These are phyloP conservation scores for Phaeosphaeriaceae sp. DNA, from an alignment of 2,329 filamentous ascomycete genomes.

Conservation along the genomic window DNA sequence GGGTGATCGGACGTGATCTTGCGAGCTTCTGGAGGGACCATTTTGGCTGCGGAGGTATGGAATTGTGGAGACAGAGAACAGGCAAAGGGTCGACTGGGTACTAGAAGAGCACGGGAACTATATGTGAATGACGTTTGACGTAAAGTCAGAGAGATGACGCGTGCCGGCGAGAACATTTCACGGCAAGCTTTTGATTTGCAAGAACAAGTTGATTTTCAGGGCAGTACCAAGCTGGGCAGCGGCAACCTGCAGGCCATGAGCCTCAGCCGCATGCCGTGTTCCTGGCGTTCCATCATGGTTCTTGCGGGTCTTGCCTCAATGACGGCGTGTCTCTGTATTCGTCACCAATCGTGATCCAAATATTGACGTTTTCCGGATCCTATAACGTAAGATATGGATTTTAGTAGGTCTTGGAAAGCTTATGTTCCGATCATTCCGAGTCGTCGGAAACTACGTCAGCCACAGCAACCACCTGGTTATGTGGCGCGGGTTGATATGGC, in stretches of 20 bases:
- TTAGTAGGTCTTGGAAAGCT: constrained; percentile 21
- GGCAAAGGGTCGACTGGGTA: neutral
- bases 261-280: constrained; percentile 13
- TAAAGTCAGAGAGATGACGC: constrained; percentile 16
- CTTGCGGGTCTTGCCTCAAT: constrained; percentile 19
- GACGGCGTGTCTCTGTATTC: constrained; percentile 17
- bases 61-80: constrained; percentile 5
- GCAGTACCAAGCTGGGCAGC: constrained; percentile 2
- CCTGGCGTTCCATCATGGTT: constrained; percentile 21
- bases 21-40: constrained; percentile 33
- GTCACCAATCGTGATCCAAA: constrained; percentile 5
- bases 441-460: constrained; percentile 5
- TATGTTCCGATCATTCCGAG: constrained; percentile 16
- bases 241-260: constrained; percentile 11
- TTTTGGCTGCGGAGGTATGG: constrained; percentile 10
- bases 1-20: constrained; percentile 31
- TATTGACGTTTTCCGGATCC: constrained; percentile 3
- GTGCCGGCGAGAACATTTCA: constrained; percentile 17
- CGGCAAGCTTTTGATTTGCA: constrained; percentile 2
- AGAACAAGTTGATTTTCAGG: constrained; percentile 1
- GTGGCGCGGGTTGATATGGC: neutral
- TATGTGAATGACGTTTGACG: constrained; percentile 9
- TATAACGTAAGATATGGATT: constrained; percentile 21
- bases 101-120: neutral
- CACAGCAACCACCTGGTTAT: neutral